phyloP scores from a whole-genome alignment of 495 filamentous ascomycete genomes.

The Aspergillus sparsus region DNA sequence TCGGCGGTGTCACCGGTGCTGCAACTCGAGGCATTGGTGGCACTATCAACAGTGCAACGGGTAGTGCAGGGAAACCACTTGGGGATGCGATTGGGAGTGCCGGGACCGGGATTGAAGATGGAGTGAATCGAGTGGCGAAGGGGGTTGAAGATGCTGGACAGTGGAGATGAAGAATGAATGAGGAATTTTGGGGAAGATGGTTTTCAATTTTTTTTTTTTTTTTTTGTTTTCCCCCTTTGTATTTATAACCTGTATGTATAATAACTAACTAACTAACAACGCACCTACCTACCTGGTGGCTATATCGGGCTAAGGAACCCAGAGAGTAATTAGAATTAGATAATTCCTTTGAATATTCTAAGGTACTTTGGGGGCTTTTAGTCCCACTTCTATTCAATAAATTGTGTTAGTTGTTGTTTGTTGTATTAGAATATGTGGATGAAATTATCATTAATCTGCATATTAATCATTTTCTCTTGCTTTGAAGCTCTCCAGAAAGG shows the following conservation, averaged over 20 bases:
- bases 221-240: slow-evolving; percentile 2
- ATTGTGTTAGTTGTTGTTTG: too few species aligned
- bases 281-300: too few species aligned
- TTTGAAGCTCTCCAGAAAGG: too few species aligned
- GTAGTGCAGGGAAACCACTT: slow-evolving; percentile 62
- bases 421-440: too few species aligned
- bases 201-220: background rate
- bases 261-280: too few species aligned
- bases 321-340: too few species aligned
- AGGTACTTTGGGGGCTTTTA: too few species aligned
- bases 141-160: slow-evolving; percentile 70
- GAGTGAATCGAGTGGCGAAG: slow-evolving; percentile 55
- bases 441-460: too few species aligned
- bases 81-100: slow-evolving; percentile 64
- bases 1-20: slow-evolving; percentile 68
- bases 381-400: too few species aligned
- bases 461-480: too few species aligned
- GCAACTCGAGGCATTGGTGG: slow-evolving; percentile 64
- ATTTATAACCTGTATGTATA: background rate
- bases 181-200: slow-evolving; percentile 43
- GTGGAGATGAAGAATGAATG: slow-evolving; percentile 49
- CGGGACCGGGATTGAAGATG: slow-evolving; percentile 61
- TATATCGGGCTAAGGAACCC: too few species aligned
- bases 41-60: slow-evolving; percentile 62
- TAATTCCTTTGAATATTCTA: too few species aligned